Conservation (phyloP, 169 alveolate species). For the Eimeria acervulina region DNA sequence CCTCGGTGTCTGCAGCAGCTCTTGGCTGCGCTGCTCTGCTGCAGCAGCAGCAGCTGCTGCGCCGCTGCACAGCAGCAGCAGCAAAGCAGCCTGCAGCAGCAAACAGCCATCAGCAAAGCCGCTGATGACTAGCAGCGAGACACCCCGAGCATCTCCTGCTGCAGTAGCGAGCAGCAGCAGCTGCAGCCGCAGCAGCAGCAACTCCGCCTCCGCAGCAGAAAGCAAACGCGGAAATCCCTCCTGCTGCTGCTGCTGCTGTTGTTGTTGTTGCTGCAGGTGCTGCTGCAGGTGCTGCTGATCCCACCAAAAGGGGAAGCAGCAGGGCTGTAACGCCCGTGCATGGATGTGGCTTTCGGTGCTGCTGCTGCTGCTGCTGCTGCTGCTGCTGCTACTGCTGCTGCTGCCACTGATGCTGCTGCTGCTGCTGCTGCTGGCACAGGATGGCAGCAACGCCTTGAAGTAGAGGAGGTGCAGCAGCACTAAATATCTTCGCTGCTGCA, state of each 20-base stretch:
- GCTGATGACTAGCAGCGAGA: conserved; percentile 16
- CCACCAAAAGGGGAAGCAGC: conserved; percentile 33
- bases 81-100: conserved; percentile 22
- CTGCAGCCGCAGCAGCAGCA: conserved; percentile 61
- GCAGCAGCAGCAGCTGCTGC: conserved; percentile 59
- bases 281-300: neutral
- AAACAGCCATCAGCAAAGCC: conserved; percentile 21
- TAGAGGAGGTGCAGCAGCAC: conserved; percentile 24
- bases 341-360: neutral
- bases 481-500: neutral
- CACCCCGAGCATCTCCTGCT: conserved; percentile 39
- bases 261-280: conserved; percentile 23
- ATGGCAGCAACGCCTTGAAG: conserved; percentile 34
- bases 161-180: conserved; percentile 41
- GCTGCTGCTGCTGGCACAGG: conserved; percentile 58
- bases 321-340: neutral
- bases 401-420: too few relatives aligned
- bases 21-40: neutral
- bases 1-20: neutral
- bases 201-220: conserved; percentile 52
- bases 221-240: neutral
- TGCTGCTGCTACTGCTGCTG: conserved; percentile 31
- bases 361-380: conserved; percentile 54
- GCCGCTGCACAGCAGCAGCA: conserved; percentile 39
- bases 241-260: conserved; percentile 49